Conservation (phyloP, 805 yeast genomes). For the Schwanniomyces vanrijiae region DNA sequence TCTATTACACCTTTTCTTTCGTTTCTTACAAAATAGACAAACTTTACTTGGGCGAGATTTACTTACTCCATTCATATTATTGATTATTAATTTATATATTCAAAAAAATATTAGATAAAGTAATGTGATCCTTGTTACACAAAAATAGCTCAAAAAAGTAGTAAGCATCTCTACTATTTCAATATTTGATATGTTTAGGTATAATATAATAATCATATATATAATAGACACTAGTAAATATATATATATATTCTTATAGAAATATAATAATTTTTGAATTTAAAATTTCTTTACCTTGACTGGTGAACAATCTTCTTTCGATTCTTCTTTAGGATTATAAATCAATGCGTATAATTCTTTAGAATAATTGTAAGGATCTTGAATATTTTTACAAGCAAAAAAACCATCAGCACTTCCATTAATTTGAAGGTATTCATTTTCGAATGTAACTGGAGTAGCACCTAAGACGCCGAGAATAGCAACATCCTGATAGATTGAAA, state of each 20-base stretch:
- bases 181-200: too few relatives aligned
- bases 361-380: slow-evolving; percentile 30
- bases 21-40: background rate
- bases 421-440: slow-evolving; percentile 12
- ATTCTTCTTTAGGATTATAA: background rate
- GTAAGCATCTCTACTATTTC: too few relatives aligned
- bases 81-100: too few relatives aligned
- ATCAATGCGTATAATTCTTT: slow-evolving; percentile 14
- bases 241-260: too few relatives aligned
- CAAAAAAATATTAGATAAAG: too few relatives aligned
- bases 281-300: slow-evolving; percentile 1
- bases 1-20: background rate
- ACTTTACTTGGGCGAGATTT: background rate
- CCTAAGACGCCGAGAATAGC: slow-evolving; percentile 12
- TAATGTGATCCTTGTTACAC: background rate
- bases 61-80: background rate
- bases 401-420: slow-evolving; percentile 17
- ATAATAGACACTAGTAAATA: too few relatives aligned
- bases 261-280: too few relatives aligned
- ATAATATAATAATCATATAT: too few relatives aligned
- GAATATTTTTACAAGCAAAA: slow-evolving; percentile 26
- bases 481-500: slow-evolving; percentile 5
- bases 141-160: too few relatives aligned
- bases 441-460: slow-evolving; percentile 7
- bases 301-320: slow-evolving; percentile 5